These are phyloP conservation scores for Medicago ruthenica DNA, from an alignment of 306 rosid genomes.

Conservation along the genomic window DNA sequence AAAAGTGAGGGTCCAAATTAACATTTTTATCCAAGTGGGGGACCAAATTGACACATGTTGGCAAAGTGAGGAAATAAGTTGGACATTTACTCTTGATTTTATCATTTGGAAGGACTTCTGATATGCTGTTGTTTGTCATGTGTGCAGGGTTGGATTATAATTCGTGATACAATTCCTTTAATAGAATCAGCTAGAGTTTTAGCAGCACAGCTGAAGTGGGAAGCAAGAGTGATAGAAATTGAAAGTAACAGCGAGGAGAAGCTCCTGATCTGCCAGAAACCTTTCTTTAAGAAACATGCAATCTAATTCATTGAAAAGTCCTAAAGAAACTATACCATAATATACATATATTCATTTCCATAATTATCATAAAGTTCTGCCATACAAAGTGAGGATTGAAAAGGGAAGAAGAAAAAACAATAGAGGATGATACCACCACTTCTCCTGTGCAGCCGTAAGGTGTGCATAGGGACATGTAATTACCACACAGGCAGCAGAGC, in stretches of 20 bases:
- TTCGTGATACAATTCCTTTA: conserved; percentile 70
- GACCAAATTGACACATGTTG: no score
- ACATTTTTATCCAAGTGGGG: no score
- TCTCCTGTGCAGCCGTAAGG: conserved; percentile 84
- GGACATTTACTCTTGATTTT: not conserved
- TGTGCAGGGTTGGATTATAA: conserved; percentile 92
- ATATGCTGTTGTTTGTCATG: conserved; percentile 39
- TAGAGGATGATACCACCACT: conserved; percentile 55
- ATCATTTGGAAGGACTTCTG: not conserved
- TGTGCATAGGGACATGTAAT: conserved; percentile 72
- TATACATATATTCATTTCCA: conserved; percentile 63
- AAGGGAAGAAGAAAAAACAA: conserved; percentile 42
- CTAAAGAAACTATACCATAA: conserved; percentile 50
- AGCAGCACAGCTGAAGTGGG: conserved; percentile 87
- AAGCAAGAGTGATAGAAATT: conserved; percentile 80
- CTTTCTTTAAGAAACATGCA: conserved; percentile 80
- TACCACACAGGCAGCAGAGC: conserved; percentile 60
- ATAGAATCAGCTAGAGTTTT: conserved; percentile 81
- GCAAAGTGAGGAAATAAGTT: no score
- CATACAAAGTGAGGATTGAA: conserved; percentile 50
- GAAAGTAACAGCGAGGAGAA: conserved; percentile 85
- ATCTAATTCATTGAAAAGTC: conserved; percentile 47
- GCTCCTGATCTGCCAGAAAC: conserved; percentile 91
- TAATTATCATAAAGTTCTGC: conserved; percentile 57
- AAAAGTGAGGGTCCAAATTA: no score